Base-by-base conservation (phyloP, 2,329 filamentous ascomycete species). In the Fusarium liriodendri region DNA sequence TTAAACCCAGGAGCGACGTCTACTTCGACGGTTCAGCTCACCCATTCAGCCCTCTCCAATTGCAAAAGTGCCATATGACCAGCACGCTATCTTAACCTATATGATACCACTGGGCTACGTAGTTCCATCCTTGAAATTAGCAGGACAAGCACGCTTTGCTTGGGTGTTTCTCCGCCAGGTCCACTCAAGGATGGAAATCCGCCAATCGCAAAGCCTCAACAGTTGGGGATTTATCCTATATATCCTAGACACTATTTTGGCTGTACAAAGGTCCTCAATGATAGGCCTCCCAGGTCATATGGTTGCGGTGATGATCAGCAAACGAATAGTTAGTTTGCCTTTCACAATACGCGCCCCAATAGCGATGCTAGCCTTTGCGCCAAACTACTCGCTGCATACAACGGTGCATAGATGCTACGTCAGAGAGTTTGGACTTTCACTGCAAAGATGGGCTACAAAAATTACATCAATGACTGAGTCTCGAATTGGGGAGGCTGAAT, bases 401-500 rank as follows among this genome's bases (percentile, higher is more conserved):
- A 8, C 20, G 20, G 40, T 13, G 40, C 40, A 16, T n/a, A 9
- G 18, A n/a, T 14, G 22, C 20, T 14, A 25, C 40, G 1, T 25
- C 20, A 20, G 40, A 16, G 3, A 8, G 8, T 20, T 45, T 45
- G 13, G 13, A 16, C 42, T 25, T 47, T 10, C 14, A 18, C 2
- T 47, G 5, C 13, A 18, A 47, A 22, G 13, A 25, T 8, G 4
- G 13, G 13, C 7, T 5, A 2, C 7, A 13, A 25, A 45, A 5
- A 9, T 16, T 45, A 2, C 7, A 5, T 1, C 20, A 25, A 25
- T 0, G 25, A 10, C 14, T 10, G 0, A 1, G 7, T 25, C 2
- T 47, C 20, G 42, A 47, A 25, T 25, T 47, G 14, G 8, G 42
- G 22, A 47, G 42, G 22, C 16, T 25, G 14, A 16, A 25, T 47